Evolutionary conservation across 345 rosid species (phyloP).

Genomic region (Physaria fendleri): DNA sequence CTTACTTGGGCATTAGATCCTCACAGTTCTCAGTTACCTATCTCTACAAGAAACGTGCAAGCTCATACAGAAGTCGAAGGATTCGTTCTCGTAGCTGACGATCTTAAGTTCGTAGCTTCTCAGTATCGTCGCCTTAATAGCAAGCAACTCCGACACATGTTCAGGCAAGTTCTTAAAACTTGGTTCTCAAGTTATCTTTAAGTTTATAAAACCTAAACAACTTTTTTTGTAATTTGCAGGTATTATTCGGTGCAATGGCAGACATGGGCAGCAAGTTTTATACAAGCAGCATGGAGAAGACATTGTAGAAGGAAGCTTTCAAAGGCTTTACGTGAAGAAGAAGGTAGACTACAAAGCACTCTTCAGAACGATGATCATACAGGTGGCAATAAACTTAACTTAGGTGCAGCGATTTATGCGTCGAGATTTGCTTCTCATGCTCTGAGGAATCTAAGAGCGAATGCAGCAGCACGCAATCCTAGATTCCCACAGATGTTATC

Average conservation of each 20-base stretch:
- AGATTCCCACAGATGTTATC: constrained; percentile 37
- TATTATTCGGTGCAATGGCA: constrained; percentile 28
- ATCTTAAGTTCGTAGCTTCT: constrained; percentile 27
- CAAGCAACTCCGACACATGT: constrained; percentile 20
- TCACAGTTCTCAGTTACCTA: constrained; percentile 24
- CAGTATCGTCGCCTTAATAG: constrained; percentile 26
- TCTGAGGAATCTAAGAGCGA: constrained; percentile 30
- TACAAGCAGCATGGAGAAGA: constrained; percentile 38
- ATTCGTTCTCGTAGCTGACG: constrained; percentile 28
- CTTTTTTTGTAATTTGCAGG: constrained; percentile 5
- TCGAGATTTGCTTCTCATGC: too few relatives aligned
- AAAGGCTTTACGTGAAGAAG: constrained; percentile 24
- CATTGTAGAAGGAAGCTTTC: constrained; percentile 24
- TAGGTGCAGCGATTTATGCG: too few relatives aligned
- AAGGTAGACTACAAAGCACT: neutral
- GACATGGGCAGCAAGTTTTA: constrained; percentile 32
- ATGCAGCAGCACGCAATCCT: constrained; percentile 10
- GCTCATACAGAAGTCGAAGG: constrained; percentile 32
- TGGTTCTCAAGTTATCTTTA: neutral
- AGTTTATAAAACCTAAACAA: neutral
- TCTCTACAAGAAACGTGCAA: constrained; percentile 26
- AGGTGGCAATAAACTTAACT: too few relatives aligned
- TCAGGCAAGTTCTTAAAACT: constrained; percentile 3
- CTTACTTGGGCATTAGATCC: constrained; percentile 44
- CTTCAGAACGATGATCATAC: too few relatives aligned